Base-by-base conservation (phyloP, 768 basidiomycete species). In the Mycena epipterygia region DNA sequence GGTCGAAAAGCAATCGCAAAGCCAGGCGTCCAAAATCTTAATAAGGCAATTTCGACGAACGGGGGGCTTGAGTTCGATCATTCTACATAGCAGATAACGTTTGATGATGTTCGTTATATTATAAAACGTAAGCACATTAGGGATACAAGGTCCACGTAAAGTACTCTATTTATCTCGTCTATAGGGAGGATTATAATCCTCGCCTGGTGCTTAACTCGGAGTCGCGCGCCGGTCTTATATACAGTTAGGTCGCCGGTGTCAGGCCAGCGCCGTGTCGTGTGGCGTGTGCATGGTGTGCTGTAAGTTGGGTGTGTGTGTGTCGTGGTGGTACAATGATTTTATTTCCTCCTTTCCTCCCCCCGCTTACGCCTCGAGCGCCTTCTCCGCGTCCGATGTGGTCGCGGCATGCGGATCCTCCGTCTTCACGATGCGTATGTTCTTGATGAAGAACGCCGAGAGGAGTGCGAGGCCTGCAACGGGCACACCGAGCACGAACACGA, bases 401-500 rank as follows among this genome's bases (percentile, higher is more conserved):
- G 25, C 17, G 11, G 42, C 21, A 27, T 25, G 29, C 19, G 58
- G 41, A n/a, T n/a, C n/a, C 17, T 8, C 65, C 32, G 30, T 30
- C 44, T 49, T 58, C 30, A 37, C 56, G 21, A 62, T 61, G 25
- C 35, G 19, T 30, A 62, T 27, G 37, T 56, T 63, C 42, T 64
- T 27, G 60, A 60, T 62, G 35, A 68, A 61, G 23, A 49, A 17
- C 51, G 41, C 53, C 25, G 37, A 29, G 4, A 60, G 2, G 21
- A 57, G 56, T 29, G 52, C 63, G 19, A 64, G 63, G 6, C 57
- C 67, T 49, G 51, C 71, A 23, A 64, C 66, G 11, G 71, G 67
- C 29, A 68, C 71, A 23, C 71, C 67, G 16, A 72, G 29, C 27
- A 72, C 44, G 39, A 72, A 72, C 25, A 68, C 71, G 35, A 67